Base-by-base conservation (phyloP, 305 asterid species). In the Fraxinus platypoda region DNA sequence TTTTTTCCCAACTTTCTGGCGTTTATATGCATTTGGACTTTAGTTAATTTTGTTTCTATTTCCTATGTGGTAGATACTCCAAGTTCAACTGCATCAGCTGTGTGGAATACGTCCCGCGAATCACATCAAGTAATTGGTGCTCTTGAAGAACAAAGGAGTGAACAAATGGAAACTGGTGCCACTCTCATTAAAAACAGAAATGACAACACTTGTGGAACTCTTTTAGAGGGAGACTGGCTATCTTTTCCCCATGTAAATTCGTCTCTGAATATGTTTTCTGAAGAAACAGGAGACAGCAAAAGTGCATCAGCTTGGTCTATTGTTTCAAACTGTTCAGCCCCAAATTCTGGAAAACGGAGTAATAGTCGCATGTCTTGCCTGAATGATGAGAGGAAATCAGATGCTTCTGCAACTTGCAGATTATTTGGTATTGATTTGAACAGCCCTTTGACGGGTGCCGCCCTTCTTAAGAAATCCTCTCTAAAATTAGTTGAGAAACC, bases 401-500 rank as follows among this genome's bases (percentile, higher is more conserved):
- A 89, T 26, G 70, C 82, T 57, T 77, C 77, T 79, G 83, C 87
- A 37, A 83, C 93, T 17, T 91, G 92, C 84, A 84, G 95, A 66
- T 85, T 95, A 86, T 95, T 95, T 80, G 99, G 99, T 86, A 77
- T 95, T 81, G 97, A 96, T 76, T 85, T 96, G 89, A 96, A 90
- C 72, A 85, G 90, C 49, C 87, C 97, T 76, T 86, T 93, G 8
- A 35, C 80, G 6, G 37, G 74, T 66, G 80, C 38, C 43, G 77
- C 83, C 70, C 74, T 78, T 79, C 23, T 35, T 30, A 89, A 85
- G 68, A 86, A 83, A 78, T 83, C 85, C 28, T 76, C 86, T 64
- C 43, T 80, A 78, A 86, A 88, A 84, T 78, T 88, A 15, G 83
- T 83, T 31, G 88, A 77, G 41, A 28, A 57, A 68, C 76, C 83